phyloP scores from a whole-genome alignment of 1,139 yeast genomes.

The Lodderomyces orthopsilosis region DNA sequence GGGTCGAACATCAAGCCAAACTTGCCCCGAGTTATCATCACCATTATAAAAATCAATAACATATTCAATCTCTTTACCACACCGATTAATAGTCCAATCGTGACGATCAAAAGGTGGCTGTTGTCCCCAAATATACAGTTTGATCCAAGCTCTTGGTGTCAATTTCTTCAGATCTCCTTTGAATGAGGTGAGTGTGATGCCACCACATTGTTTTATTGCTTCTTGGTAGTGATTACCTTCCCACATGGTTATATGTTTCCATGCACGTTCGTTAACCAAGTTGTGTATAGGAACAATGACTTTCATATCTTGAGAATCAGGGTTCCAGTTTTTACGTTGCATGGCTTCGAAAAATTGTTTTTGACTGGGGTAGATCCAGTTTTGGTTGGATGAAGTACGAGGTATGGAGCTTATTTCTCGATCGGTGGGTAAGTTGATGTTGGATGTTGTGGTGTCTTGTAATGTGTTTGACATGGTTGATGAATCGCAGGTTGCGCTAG shows the following conservation, averaged over 20 bases:
- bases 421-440: conserved; percentile 53
- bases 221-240: conserved; percentile 63
- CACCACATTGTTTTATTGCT: conserved; percentile 59
- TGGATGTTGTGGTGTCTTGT: conserved; percentile 23
- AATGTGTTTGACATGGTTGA: conserved; percentile 24
- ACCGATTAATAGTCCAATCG: conserved; percentile 89
- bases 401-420: conserved; percentile 85
- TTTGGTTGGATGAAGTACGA: conserved; percentile 56
- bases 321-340: conserved; percentile 87
- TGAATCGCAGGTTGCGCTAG: conserved; percentile 43
- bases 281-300: conserved; percentile 93
- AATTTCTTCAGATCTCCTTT: conserved; percentile 83
- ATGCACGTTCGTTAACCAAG: conserved; percentile 88
- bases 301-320: conserved; percentile 78
- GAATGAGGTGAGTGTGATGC: conserved; percentile 79
- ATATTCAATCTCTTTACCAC: conserved; percentile 81
- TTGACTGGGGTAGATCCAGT: conserved; percentile 96
- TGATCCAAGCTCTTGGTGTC: conserved; percentile 87
- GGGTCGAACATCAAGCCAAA: conserved; percentile 87
- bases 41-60: conserved; percentile 91
- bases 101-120: conserved; percentile 92
- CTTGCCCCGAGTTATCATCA: conserved; percentile 45
- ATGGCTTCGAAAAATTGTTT: conserved; percentile 93
- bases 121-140: conserved; percentile 56
- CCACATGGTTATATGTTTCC: conserved; percentile 85